These are phyloP conservation scores for Xylaria sp. DNA, from an alignment of 2,329 filamentous ascomycete species.

Conservation along the genomic window DNA sequence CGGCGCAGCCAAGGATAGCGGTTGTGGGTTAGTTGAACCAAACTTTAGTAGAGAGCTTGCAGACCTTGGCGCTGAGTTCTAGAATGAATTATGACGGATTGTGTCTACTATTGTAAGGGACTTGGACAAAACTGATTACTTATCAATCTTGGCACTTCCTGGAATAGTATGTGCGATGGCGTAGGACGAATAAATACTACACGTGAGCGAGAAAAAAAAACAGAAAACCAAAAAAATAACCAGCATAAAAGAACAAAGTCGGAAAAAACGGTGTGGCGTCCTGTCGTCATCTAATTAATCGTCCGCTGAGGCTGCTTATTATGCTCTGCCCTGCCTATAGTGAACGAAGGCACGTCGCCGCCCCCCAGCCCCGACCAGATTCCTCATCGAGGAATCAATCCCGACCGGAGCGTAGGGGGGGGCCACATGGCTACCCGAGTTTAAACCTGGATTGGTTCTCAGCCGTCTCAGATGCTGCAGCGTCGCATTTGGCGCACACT, in stretches of 20 bases:
- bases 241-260: not conserved
- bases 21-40: not conserved
- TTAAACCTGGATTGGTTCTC: conserved; percentile 22
- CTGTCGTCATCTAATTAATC: conserved; percentile 14
- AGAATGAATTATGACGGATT: not conserved
- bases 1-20: not conserved
- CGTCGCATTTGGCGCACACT: conserved; percentile 27
- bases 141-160: conserved; percentile 1
- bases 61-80: not conserved
- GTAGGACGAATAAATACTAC: not conserved
- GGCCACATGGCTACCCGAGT: conserved; percentile 28
- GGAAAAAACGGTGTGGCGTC: conserved; percentile 9
- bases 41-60: not conserved
- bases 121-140: not conserved
- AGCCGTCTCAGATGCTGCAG: conserved; percentile 22
- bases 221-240: too few relatives aligned
- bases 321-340: too few relatives aligned
- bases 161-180: conserved; percentile 4
- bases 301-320: conserved; percentile 2
- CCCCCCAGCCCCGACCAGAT: conserved; percentile 10
- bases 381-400: conserved; percentile 25
- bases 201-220: not conserved
- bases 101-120: not conserved
- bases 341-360: too few relatives aligned
- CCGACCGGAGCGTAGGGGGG: conserved; percentile 17